Conservation (phyloP, 768 basidiomycete genomes). For the Dendrothele bispora region DNA sequence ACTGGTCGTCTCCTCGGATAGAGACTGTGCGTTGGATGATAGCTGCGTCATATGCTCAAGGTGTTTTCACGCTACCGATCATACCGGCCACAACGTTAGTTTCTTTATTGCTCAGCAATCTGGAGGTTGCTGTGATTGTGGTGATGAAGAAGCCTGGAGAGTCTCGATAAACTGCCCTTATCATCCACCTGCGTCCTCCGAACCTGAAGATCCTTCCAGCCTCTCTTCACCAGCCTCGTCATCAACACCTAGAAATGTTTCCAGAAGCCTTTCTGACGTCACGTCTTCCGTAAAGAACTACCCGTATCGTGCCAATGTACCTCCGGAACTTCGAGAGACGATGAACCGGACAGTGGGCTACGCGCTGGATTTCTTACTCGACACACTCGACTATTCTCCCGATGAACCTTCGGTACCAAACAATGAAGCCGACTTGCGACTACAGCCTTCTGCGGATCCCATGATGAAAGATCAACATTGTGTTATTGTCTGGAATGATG, state of each 20-base stretch:
- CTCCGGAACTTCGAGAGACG: constrained; percentile 69
- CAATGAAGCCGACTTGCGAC: constrained; percentile 67
- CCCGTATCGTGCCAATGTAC: constrained; percentile 54
- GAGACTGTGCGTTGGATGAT: constrained; percentile 89
- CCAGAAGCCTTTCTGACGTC: constrained; percentile 48
- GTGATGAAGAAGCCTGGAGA: constrained; percentile 88
- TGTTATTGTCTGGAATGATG: constrained; percentile 93
- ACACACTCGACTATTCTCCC: constrained; percentile 80
- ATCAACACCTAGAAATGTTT: constrained; percentile 41
- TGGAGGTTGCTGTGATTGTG: constrained; percentile 94
- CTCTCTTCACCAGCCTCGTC: constrained; percentile 16
- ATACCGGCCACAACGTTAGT: constrained; percentile 85
- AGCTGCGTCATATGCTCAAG: constrained; percentile 87
- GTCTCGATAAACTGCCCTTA: constrained; percentile 63
- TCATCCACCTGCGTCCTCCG: constrained; percentile 59
- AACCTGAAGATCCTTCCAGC: constrained; percentile 14
- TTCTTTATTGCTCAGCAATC: constrained; percentile 93
- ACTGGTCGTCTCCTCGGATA: constrained; percentile 39
- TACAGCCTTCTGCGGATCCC: constrained; percentile 76
- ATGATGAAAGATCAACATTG: constrained; percentile 79
- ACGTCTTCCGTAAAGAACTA: constrained; percentile 58
- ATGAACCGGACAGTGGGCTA: constrained; percentile 75
- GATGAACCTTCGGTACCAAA: constrained; percentile 71
- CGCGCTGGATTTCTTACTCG: constrained; percentile 80
- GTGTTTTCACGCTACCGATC: constrained; percentile 89